Evolutionary conservation across 2,329 filamentous ascomycete genomes (phyloP), one percentile per base, ranked within the genome.

Genomic region (Dendryphion nanum): DNA sequence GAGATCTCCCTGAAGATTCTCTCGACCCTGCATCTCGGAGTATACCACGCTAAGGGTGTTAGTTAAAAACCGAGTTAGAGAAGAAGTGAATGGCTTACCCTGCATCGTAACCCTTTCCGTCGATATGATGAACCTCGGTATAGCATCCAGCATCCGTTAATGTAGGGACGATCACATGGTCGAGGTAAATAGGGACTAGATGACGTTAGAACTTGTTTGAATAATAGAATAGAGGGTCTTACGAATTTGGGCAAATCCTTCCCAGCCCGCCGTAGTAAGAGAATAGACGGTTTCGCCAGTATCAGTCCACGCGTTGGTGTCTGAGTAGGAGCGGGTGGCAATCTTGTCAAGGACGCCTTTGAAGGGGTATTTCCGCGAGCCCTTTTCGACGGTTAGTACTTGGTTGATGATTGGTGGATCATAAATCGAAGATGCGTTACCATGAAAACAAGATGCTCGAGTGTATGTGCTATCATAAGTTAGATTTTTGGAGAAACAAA

Each of bases 271-370:
- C 8, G 89, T 93, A 56, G 96, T 88, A 13, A 98, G 76, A 0
- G 89, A 96, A 67, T 98, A 98, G 2, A 90, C 90, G 1, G 94
- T 98, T 61, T 97, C 90, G 54, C 97, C 93, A 10, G 86, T 93
- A 16, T 89, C 89, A 1, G 93, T 98, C 89, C 91, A 98, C 4
- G 93, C 93, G 67, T 98, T 98, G 20, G 93, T 98, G 41, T 79
- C 80, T 1, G 91, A 95, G 64, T 97, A 98, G 1, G 91, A 89
- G 48, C 94, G 81, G 4, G 89, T 95, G 3, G 93, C 89, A 41
- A 98, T 78, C 69, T 94, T 95, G 65, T 97, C 91, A 14, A 98
- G 77, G 28, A 98, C 82, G 1, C 93, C 93, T 66, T 97, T 97
- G 73, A 95, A 97, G 44, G 80, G 85, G 64, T 95, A 97, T 61